Base-by-base conservation (phyloP, 441 rosid genomes). In the Jatropha podagrica region DNA sequence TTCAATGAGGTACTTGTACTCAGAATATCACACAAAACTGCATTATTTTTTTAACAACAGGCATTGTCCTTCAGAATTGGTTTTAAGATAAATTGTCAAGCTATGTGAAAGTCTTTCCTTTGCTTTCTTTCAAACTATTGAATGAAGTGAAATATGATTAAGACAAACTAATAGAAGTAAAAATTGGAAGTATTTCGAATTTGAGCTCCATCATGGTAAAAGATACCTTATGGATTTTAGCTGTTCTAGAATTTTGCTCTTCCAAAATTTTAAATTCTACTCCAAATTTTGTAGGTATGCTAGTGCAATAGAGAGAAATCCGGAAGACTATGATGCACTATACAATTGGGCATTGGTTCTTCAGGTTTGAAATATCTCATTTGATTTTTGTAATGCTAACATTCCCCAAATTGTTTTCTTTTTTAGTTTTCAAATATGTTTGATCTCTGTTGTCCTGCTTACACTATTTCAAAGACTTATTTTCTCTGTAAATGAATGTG, bases 331-430 rank as follows among this genome's bases (percentile, higher is more conserved):
- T 84, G 98, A 96, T 83, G 97, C 98, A 18, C 78, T 96, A 27
- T 96, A 94, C 85, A 96, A 96, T 79, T 96, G 98, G 98, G 99
- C 97, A 20, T 85, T 96, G 88, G 96, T 96, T 84, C 98, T 96
- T 83, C 98, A 96, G 99, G 99, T 92, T 46, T 81, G 79, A 63
- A 59, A 66, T 73, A 42, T 58, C 68, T 62, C 56, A 70, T 13
- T 42, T 26, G 27, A 15, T 5, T 55, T 46, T 69, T 38, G 14
- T n/a, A 10, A 23, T 68, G 44, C n/a, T 42, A 71, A 23, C 3
- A 44, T 42, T 71, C n/a, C 58, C 52, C 2, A 6, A 38, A 56
- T 32, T 32, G n/a, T 37, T 32, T 3, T 37, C 46, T 44, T 41
- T 32, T 14, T 41, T 38, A n/a, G 5, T 17, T 14, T n/a, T 48